Evolutionary conservation across 768 basidiomycete genomes (phyloP).

Genomic region (Suillus ampliporus): DNA sequence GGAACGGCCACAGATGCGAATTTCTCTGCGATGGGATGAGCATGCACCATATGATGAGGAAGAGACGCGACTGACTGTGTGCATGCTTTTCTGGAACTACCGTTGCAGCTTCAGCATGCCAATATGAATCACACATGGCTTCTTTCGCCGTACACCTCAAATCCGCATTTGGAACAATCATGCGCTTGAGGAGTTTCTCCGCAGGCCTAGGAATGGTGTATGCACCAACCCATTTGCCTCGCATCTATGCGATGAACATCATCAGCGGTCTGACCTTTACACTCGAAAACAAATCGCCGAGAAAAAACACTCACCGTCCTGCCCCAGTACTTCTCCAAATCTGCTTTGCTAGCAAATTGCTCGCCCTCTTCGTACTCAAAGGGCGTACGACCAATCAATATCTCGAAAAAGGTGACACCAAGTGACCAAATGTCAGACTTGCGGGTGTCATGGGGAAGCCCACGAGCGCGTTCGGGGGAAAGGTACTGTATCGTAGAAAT

Average conservation of each 20-base stretch:
- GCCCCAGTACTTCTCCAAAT: constrained; percentile 85
- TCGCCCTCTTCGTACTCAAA: constrained; percentile 86
- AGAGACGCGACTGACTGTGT: constrained; percentile 47
- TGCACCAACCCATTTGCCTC: constrained; percentile 84
- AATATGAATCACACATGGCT: constrained; percentile 71
- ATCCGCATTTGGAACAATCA: constrained; percentile 86
- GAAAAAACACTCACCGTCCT: constrained; percentile 64
- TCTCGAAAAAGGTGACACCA: constrained; percentile 92
- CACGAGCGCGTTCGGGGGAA: constrained; percentile 89
- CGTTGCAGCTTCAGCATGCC: constrained; percentile 47
- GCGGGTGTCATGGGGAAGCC: constrained; percentile 90
- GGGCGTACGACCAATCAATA: constrained; percentile 89
- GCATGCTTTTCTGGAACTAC: constrained; percentile 20
- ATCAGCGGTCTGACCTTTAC: not conserved
- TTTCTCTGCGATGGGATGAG: constrained; percentile 35
- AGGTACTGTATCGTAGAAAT: constrained; percentile 66
- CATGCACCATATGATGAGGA: constrained; percentile 4
- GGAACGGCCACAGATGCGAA: constrained; percentile 31
- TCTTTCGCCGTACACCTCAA: constrained; percentile 72
- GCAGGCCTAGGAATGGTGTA: constrained; percentile 64
- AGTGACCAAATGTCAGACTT: constrained; percentile 90
- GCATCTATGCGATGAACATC: constrained; percentile 47
- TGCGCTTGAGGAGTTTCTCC: constrained; percentile 73
- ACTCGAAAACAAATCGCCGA: not conserved
- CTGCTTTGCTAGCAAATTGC: constrained; percentile 76